Percentiles rank a stretch among this genome's conserved stretches.
Evolutionary conservation across 768 basidiomycete genomes (phyloP).

Genomic region (Hygrophoropsis aurantiaca): DNA sequence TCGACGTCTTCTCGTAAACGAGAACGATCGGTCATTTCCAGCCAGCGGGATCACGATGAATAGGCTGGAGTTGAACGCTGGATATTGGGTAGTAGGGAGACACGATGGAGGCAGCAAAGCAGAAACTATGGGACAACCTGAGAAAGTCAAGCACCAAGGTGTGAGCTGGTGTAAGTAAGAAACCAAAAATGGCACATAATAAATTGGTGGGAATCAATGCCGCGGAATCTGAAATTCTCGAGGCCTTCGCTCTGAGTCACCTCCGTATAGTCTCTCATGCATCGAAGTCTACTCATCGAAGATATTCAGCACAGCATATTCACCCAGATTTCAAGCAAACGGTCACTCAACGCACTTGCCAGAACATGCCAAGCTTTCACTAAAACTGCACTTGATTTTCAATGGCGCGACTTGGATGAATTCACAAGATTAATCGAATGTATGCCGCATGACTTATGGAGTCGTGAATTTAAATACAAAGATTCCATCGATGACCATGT

Average conservation of each 20-base stretch:
- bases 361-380: conserved; percentile 24
- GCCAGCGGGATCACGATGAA: too few species aligned
- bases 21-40: conserved; percentile 31
- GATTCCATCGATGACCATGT: too few species aligned
- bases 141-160: neutral
- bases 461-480: neutral
- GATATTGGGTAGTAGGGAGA: neutral
- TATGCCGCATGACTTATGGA: conserved; percentile 30
- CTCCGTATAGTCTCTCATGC: too few species aligned
- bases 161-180: neutral
- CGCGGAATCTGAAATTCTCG: neutral
- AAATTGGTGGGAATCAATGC: too few species aligned
- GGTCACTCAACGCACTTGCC: conserved; percentile 15
- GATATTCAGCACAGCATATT: conserved; percentile 26
- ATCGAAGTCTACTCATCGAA: conserved; percentile 24
- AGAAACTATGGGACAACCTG: neutral
- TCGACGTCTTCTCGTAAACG: conserved; percentile 55
- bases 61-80: neutral
- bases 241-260: too few species aligned
- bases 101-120: too few species aligned
- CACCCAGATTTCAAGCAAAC: conserved; percentile 7
- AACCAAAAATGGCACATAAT: neutral
- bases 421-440: conserved; percentile 19
- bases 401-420: conserved; percentile 21
- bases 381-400: conserved; percentile 19